Conservation (phyloP, 2,329 filamentous ascomycete species). For the Xylaria multiplex region DNA sequence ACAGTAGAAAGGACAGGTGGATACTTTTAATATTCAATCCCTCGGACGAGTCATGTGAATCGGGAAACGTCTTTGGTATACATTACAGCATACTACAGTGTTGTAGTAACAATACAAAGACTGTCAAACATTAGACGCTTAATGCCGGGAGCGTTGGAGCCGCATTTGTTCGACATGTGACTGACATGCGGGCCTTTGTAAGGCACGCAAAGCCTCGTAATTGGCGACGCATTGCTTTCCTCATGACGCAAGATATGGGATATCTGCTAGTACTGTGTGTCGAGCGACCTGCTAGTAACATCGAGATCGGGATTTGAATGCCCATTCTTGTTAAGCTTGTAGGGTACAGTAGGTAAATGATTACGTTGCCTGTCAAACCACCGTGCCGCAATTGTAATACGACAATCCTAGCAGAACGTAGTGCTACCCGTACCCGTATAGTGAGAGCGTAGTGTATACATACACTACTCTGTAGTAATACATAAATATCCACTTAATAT, state of each 20-base stretch:
- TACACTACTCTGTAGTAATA: background rate
- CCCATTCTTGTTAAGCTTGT: background rate
- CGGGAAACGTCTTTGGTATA: background rate
- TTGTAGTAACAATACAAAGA: too few species aligned
- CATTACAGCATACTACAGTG: too few species aligned
- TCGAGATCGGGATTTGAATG: slow-evolving; percentile 5
- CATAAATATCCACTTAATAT: background rate
- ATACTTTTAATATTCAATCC: slow-evolving; percentile 6
- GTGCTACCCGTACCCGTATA: background rate
- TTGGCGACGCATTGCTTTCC: slow-evolving; percentile 3
- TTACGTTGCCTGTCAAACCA: background rate
- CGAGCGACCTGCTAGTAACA: slow-evolving; percentile 1
- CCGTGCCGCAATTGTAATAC: background rate
- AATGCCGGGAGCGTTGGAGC: background rate
- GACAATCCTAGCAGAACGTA: background rate
- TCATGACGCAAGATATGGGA: slow-evolving; percentile 10
- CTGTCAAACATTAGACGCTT: too few species aligned
- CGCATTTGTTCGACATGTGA: slow-evolving; percentile 2
- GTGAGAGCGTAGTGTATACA: too few species aligned
- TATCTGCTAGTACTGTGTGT: background rate
- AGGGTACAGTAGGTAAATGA: background rate
- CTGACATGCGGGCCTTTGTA: background rate
- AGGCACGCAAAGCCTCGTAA: slow-evolving; percentile 4
- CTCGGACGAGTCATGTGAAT: slow-evolving; percentile 14
- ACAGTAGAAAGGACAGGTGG: background rate